These are phyloP conservation scores for Seminavis robusta DNA, from an alignment of 108 stramenopile genomes.

Conservation along the genomic window DNA sequence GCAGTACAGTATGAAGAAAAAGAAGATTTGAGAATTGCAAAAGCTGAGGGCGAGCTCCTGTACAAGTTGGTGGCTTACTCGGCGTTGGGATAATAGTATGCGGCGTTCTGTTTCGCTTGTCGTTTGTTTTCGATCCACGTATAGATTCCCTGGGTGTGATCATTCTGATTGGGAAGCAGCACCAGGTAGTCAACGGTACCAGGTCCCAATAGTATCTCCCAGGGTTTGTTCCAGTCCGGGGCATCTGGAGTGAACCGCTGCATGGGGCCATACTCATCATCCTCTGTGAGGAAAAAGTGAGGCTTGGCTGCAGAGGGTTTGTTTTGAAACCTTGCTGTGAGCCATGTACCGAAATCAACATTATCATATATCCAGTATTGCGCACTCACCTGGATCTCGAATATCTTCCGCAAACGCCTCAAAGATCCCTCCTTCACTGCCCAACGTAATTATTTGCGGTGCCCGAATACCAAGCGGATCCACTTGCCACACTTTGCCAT, in stretches of 20 bases:
- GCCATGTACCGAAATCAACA: no score
- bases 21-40: no score
- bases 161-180: background rate
- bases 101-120: conserved; percentile 14
- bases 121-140: conserved; percentile 5
- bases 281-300: conserved; percentile 54
- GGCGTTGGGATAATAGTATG: conserved; percentile 10
- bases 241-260: conserved; percentile 34
- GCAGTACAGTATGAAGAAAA: no score
- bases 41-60: no score
- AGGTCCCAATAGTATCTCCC: conserved; percentile 16
- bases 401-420: conserved; percentile 37
- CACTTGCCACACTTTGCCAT: conserved; percentile 15
- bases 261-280: conserved; percentile 32
- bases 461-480: conserved; percentile 34
- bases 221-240: conserved; percentile 15
- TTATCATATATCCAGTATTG: no score
- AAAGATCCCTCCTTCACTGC: conserved; percentile 26
- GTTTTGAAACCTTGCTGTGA: no score
- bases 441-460: conserved; percentile 33
- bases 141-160: no score
- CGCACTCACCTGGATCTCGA: conserved; percentile 12
- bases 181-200: conserved; percentile 18
- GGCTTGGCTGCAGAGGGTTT: no score
- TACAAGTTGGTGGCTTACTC: no score